A percentile compares a stretch with the other conserved stretches of the same genome.
phyloP scores from a whole-genome alignment of 2,329 filamentous ascomycete species.

The Fusarium poae region DNA sequence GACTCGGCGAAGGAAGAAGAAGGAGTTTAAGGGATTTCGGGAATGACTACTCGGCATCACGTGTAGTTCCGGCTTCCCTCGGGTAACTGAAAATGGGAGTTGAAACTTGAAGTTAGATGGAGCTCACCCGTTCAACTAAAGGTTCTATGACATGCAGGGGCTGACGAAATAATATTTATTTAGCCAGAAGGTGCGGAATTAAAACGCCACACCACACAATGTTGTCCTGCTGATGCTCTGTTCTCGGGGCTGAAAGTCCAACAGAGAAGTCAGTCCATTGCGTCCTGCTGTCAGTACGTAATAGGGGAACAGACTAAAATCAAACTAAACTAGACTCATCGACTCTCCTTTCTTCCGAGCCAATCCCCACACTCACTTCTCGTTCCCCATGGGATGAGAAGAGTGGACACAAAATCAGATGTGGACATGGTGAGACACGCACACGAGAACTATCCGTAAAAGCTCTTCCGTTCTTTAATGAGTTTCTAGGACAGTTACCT shows the following conservation, averaged over 20 bases:
- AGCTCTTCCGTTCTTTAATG: conserved; percentile 7
- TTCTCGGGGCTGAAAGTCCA: conserved; percentile 15
- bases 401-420: conserved; percentile 12
- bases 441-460: conserved; percentile 19
- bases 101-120: not conserved
- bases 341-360: conserved; percentile 10
- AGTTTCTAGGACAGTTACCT: conserved; percentile 33
- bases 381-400: conserved; percentile 24
- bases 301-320: conserved; percentile 19
- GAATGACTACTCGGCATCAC: not conserved
- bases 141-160: conserved; percentile 9
- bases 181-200: not conserved
- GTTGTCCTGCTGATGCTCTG: not conserved
- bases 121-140: conserved; percentile 11
- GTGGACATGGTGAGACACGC: conserved; percentile 16
- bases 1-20: not conserved
- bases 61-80: conserved; percentile 9
- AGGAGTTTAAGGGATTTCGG: not conserved
- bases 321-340: conserved; percentile 2
- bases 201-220: not conserved
- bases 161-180: not conserved
- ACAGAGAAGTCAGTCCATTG: conserved; percentile 6
- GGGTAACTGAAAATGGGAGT: not conserved
- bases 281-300: conserved; percentile 11
- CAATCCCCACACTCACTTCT: conserved; percentile 34